Evolutionary conservation across 345 rosid species (phyloP), one percentile per base, ranked within the genome.

Genomic region (Noccaea caerulescens): DNA sequence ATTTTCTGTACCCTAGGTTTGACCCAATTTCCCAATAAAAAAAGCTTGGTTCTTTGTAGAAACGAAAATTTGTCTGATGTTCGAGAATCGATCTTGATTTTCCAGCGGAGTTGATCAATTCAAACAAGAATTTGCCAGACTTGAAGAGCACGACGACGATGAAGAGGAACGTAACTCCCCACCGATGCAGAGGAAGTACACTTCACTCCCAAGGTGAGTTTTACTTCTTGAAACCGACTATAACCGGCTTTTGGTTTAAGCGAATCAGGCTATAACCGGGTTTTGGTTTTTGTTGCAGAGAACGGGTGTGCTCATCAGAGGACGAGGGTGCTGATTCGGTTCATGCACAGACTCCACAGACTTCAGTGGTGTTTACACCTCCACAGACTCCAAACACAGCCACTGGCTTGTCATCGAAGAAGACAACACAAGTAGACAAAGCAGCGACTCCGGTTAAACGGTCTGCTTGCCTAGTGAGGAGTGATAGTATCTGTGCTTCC

Each of bases 1-100:
- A 76, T 57, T 94, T 94, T 84, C 80, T 94, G 79, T 93, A 93
- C 72, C 98, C 98, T 64, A 93, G 98, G 98, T 90, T 20, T 2
- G 50, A 20, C n/a, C 10, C 16, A 5, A 5, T 2, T n/a, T 34
- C 12, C 52, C 6, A 18, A 1, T 38, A 14, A 18, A 18, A 2
- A 25, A 25, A 1, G 1, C 41, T 12, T 34, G 14, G 16, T 20
- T 59, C 13, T 10, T 20, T 0, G 25, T 20, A 7, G 8, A 18
- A 27, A 34, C 34, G 0, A 38, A 8, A 14, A 1, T 1, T 37
- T 47, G 65, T 45, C 38, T 62, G 38, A 69, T 45, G 0, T 47
- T 41, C 64, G 18, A 57, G 14, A 49, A 41, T 51, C 20, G 8
- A 10, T 54, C 34, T 39, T 53, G 66, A 69, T 37, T 34, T 62